phyloP scores from a whole-genome alignment of 139 green algal genomes.

The Picochlorum sp. region DNA sequence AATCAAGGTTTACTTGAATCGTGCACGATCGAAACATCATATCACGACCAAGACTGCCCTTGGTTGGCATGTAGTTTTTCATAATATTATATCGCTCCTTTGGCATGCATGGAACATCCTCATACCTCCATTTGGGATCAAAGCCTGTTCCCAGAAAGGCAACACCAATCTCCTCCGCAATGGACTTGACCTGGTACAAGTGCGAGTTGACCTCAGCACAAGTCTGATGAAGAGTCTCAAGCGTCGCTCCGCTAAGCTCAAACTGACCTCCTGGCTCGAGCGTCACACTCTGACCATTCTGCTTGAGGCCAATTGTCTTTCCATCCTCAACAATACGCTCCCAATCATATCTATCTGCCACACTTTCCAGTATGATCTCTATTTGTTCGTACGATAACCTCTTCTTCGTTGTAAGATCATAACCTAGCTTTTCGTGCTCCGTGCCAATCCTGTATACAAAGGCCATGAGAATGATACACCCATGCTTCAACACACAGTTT shows the following conservation, averaged over 20 bases:
- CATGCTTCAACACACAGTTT: too few relatives aligned
- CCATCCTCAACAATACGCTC: conserved; percentile 75
- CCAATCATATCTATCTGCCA: conserved; percentile 77
- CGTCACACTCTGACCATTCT: conserved; percentile 84
- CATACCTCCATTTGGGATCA: conserved; percentile 78
- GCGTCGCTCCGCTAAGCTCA: conserved; percentile 87
- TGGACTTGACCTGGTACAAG: conserved; percentile 63
- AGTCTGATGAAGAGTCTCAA: conserved; percentile 87
- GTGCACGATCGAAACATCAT: conserved; percentile 99
- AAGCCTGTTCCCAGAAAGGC: conserved; percentile 79
- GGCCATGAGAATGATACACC: neutral
- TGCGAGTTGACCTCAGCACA: conserved; percentile 93
- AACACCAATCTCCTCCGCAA: conserved; percentile 48
- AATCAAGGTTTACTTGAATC: conserved; percentile 99
- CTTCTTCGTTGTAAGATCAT: conserved; percentile 49
- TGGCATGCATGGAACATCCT: conserved; percentile 90
- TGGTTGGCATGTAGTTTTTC: conserved; percentile 84
- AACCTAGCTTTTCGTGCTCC: conserved; percentile 98
- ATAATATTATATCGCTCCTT: conserved; percentile 78
- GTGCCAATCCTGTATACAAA: conserved; percentile 80
- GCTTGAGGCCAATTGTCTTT: conserved; percentile 72
- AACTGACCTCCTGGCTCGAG: conserved; percentile 97
- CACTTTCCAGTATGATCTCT: conserved; percentile 54
- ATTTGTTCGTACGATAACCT: conserved; percentile 79
- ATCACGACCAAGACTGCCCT: conserved; percentile 82